Percentiles rank a stretch among this genome's conserved stretches.
These are phyloP conservation scores for Malassezia brasiliensis DNA, from an alignment of 1,284 basidiomycete genomes.

Conservation along the genomic window DNA sequence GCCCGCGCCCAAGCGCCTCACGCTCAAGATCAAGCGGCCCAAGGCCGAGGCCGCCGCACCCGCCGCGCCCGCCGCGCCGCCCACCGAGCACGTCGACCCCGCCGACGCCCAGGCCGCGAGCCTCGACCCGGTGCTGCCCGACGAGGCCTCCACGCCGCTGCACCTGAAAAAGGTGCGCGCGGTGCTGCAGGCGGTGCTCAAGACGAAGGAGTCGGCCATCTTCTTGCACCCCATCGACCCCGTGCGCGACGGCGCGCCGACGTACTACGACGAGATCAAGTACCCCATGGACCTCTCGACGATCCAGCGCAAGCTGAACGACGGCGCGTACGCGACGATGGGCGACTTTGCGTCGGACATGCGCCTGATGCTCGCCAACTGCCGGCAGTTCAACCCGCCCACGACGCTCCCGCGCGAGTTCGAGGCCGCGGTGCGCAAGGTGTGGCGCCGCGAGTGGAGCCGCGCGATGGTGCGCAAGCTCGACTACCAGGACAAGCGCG, in stretches of 20 bases:
- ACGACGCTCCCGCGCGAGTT: slow-evolving; percentile 68
- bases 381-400: slow-evolving; percentile 52
- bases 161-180: slow-evolving; percentile 60
- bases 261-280: slow-evolving; percentile 89
- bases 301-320: slow-evolving; percentile 57
- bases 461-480: slow-evolving; percentile 67
- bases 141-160: slow-evolving; percentile 29
- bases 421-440: slow-evolving; percentile 53
- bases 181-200: slow-evolving; percentile 60
- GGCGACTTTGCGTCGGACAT: slow-evolving; percentile 66
- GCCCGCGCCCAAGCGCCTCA: slow-evolving; percentile 21
- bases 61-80: background rate
- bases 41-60: slow-evolving; percentile 1
- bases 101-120: background rate
- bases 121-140: slow-evolving; percentile 8
- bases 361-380: slow-evolving; percentile 74
- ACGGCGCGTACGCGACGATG: slow-evolving; percentile 33
- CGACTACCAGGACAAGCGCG: slow-evolving; percentile 68
- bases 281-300: slow-evolving; percentile 88
- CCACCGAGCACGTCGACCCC: background rate
- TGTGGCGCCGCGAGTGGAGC: slow-evolving; percentile 68
- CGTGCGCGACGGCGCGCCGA: slow-evolving; percentile 60
- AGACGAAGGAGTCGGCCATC: slow-evolving; percentile 62
- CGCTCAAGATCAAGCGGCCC: slow-evolving; percentile 21
- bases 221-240: slow-evolving; percentile 83